A percentile compares a stretch with the other conserved stretches of the same genome.
phyloP scores from a whole-genome alignment of 352 stramenopile genomes.

The Globisporangium camurandrum region DNA sequence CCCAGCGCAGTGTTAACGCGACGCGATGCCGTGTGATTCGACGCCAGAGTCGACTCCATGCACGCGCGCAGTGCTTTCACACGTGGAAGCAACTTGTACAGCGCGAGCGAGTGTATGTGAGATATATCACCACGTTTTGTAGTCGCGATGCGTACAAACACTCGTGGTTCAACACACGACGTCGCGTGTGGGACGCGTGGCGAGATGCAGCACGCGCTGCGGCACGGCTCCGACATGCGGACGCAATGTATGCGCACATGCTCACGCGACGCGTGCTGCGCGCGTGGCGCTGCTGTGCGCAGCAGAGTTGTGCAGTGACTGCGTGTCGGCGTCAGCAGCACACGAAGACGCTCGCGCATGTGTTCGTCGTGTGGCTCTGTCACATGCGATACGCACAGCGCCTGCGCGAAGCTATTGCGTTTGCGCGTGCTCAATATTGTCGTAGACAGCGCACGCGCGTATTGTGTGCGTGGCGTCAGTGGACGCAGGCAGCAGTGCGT shows the following conservation, averaged over 20 bases:
- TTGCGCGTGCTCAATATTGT: conserved; percentile 15
- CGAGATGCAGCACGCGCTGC: background rate
- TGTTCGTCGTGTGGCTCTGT: conserved; percentile 19
- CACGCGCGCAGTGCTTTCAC: conserved; percentile 19
- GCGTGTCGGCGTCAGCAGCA: conserved; percentile 1
- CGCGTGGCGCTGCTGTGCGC: conserved; percentile 1
- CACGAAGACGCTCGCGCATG: background rate
- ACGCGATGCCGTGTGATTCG: conserved; percentile 15
- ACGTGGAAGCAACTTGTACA: conserved; percentile 11
- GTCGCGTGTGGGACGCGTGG: conserved; percentile 24
- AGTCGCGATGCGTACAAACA: conserved; percentile 7
- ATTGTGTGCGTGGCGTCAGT: conserved; percentile 14
- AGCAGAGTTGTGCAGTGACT: conserved; percentile 3
- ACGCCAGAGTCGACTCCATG: conserved; percentile 12
- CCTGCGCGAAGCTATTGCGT: conserved; percentile 10
- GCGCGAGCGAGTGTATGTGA: background rate
- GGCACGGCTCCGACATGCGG: background rate
- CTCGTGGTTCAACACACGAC: conserved; percentile 22
- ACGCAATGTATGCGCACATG: background rate
- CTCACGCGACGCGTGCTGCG: background rate
- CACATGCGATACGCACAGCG: conserved; percentile 20
- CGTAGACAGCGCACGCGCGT: conserved; percentile 15
- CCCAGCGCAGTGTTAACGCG: conserved; percentile 15
- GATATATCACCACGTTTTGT: background rate
- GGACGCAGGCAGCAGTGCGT: background rate